These are phyloP conservation scores for Sarcodon aspratus DNA, from an alignment of 768 basidiomycete species.

Conservation along the genomic window DNA sequence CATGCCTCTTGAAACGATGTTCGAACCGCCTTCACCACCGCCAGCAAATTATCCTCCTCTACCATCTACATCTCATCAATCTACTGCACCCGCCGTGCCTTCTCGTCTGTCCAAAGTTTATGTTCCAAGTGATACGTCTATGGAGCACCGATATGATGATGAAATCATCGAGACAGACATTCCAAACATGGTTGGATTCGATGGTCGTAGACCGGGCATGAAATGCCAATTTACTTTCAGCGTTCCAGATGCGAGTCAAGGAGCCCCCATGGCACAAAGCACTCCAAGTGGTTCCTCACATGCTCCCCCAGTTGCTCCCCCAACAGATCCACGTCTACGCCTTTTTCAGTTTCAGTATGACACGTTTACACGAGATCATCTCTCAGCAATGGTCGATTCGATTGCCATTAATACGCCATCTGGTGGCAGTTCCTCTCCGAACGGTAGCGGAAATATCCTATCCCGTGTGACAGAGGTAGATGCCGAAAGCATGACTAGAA, in stretches of 20 bases:
- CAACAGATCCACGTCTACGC: slow-evolving; percentile 67
- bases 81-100: slow-evolving; percentile 13
- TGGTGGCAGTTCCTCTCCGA: slow-evolving; percentile 30
- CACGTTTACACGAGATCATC: slow-evolving; percentile 89
- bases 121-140: slow-evolving; percentile 15
- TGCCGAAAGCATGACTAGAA: slow-evolving; percentile 32
- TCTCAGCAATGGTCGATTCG: slow-evolving; percentile 89
- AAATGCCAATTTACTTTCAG: slow-evolving; percentile 69
- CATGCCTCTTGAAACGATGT: slow-evolving; percentile 80
- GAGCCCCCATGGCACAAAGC: slow-evolving; percentile 45
- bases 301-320: slow-evolving; percentile 17
- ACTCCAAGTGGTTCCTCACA: slow-evolving; percentile 34
- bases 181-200: slow-evolving; percentile 28
- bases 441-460: slow-evolving; percentile 23
- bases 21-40: slow-evolving; percentile 86
- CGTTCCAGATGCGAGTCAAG: slow-evolving; percentile 33
- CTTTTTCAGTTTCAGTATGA: slow-evolving; percentile 94
- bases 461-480: slow-evolving; percentile 38
- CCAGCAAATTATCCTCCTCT: slow-evolving; percentile 12
- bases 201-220: slow-evolving; percentile 33
- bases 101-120: slow-evolving; percentile 28
- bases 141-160: slow-evolving; percentile 16
- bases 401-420: slow-evolving; percentile 77
- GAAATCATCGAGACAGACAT: slow-evolving; percentile 40
- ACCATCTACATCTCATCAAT: slow-evolving; percentile 9